These are phyloP conservation scores for Aspergillus sparsus DNA, from an alignment of 495 filamentous ascomycete species.

Conservation along the genomic window DNA sequence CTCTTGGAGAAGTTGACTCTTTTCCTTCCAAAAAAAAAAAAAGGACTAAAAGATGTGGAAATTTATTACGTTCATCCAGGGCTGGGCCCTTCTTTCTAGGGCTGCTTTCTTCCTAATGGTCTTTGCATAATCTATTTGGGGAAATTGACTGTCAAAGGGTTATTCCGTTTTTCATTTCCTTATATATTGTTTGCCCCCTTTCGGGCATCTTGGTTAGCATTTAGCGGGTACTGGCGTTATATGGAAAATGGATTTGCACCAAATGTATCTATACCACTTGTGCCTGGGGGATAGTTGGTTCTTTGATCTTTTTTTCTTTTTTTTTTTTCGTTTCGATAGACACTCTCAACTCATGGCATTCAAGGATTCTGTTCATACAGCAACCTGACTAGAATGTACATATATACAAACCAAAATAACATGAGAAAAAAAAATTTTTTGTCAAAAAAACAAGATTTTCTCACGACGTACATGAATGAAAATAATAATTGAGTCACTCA, in stretches of 20 bases:
- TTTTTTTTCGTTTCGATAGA: slow-evolving; percentile 34
- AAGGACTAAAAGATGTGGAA: slow-evolving; percentile 26
- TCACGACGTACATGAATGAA: background rate
- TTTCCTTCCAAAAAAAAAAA: slow-evolving; percentile 16
- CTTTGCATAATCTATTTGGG: slow-evolving; percentile 32
- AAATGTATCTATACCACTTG: slow-evolving; percentile 37
- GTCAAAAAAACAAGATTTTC: background rate
- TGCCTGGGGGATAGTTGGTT: slow-evolving; percentile 4
- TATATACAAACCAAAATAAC: slow-evolving; percentile 4
- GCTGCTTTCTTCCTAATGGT: slow-evolving; percentile 31
- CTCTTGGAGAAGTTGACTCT: slow-evolving; percentile 20
- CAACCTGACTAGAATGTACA: background rate
- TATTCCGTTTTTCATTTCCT: slow-evolving; percentile 23
- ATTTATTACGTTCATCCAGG: slow-evolving; percentile 34
- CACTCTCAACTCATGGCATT: slow-evolving; percentile 34
- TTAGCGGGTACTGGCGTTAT: slow-evolving; percentile 38
- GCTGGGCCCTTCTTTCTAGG: slow-evolving; percentile 42
- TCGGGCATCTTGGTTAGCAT: slow-evolving; percentile 29
- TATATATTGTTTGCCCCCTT: slow-evolving; percentile 12
- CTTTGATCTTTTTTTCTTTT: slow-evolving; percentile 17
- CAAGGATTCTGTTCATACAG: background rate
- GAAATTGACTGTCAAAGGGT: slow-evolving; percentile 31
- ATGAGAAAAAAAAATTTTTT: too few relatives aligned
- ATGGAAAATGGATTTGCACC: slow-evolving; percentile 24
- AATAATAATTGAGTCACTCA: background rate